These are phyloP conservation scores for Calonectria henricotiae DNA, from an alignment of 2,329 filamentous ascomycete species.

Conservation along the genomic window DNA sequence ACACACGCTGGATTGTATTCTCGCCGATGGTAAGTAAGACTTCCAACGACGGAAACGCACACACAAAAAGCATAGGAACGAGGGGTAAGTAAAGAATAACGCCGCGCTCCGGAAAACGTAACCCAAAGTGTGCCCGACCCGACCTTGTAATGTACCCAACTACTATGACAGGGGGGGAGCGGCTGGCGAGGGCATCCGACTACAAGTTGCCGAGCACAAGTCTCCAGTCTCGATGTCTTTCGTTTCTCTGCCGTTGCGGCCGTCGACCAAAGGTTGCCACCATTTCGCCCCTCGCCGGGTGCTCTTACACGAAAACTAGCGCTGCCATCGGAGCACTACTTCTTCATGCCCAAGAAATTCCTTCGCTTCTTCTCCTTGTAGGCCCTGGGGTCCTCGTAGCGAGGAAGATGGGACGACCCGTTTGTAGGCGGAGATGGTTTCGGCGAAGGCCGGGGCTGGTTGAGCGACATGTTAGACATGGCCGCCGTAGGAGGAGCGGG, in stretches of 20 bases:
- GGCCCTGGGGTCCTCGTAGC: slow-evolving; percentile 59
- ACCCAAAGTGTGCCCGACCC: slow-evolving; percentile 30
- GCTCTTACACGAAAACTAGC: slow-evolving; percentile 34
- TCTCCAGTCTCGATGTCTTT: not conserved
- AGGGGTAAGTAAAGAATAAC: slow-evolving; percentile 41
- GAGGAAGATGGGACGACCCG: slow-evolving; percentile 40
- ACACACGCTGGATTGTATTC: slow-evolving; percentile 12
- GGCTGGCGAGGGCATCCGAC: not conserved
- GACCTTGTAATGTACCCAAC: slow-evolving; percentile 28
- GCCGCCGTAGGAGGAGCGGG: slow-evolving; percentile 65
- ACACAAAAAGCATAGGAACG: slow-evolving; percentile 29
- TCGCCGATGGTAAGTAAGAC: not conserved
- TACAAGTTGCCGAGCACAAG: not conserved
- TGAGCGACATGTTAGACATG: slow-evolving; percentile 72
- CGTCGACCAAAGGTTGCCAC: slow-evolving; percentile 1
- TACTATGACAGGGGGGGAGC: not conserved
- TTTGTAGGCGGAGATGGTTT: slow-evolving; percentile 47
- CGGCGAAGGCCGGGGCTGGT: slow-evolving; percentile 35
- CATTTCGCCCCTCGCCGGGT: not conserved
- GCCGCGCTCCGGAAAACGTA: slow-evolving; percentile 45
- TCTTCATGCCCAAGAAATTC: slow-evolving; percentile 74
- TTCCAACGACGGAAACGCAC: slow-evolving; percentile 15
- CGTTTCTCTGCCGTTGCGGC: slow-evolving; percentile 5
- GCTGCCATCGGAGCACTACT: slow-evolving; percentile 61
- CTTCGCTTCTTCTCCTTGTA: slow-evolving; percentile 76